Evolutionary conservation across 257 asterid species (phyloP).

Genomic region (Gentiana straminea): DNA sequence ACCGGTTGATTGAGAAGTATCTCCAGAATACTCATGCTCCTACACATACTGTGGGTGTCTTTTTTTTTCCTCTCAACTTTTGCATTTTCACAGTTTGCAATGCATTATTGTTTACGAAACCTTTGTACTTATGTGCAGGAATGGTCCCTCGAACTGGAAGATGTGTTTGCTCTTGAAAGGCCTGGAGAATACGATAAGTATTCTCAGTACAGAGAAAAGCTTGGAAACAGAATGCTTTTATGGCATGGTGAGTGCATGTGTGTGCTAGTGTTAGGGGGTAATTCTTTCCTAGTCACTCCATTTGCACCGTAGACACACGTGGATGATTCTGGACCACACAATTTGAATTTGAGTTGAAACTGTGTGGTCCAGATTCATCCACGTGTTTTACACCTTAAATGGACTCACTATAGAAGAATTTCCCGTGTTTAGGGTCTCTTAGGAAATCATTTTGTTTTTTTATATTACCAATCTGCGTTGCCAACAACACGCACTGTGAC

Average conservation of each 20-base stretch:
- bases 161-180: conserved; percentile 81
- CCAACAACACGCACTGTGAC: background rate
- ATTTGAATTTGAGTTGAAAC: no score
- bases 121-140: conserved; percentile 35
- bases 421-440: background rate
- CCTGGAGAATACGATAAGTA: conserved; percentile 77
- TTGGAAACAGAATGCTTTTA: conserved; percentile 87
- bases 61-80: conserved; percentile 12
- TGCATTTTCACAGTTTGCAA: background rate
- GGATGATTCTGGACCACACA: no score
- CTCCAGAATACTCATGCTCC: conserved; percentile 89
- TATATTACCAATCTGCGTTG: conserved; percentile 3
- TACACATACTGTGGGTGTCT: conserved; percentile 64
- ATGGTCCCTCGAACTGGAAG: conserved; percentile 92
- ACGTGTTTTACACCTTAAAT: no score
- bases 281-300: no score
- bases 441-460: background rate
- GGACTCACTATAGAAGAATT: no score
- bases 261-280: background rate
- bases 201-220: conserved; percentile 61
- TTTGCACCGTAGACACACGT: no score
- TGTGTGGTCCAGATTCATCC: no score
- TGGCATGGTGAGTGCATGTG: conserved; percentile 75
- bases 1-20: conserved; percentile 66
- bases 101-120: background rate